phyloP scores from a whole-genome alignment of 2,329 filamentous ascomycete species.

The Aspergillus clavatus region DNA sequence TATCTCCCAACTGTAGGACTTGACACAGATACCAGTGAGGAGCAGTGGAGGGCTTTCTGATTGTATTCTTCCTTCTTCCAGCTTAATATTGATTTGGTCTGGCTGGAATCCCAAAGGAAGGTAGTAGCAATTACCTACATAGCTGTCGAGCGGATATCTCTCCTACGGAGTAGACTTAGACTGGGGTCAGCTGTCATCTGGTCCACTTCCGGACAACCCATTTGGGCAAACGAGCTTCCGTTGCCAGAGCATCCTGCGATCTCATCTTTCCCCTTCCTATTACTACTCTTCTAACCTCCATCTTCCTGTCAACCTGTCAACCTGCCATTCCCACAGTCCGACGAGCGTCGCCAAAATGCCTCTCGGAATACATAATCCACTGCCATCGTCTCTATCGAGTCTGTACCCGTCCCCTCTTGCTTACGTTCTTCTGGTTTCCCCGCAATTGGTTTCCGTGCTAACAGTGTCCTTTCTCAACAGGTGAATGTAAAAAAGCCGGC shows the following conservation, averaged over 20 bases:
- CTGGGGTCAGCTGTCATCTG: conserved; percentile 19
- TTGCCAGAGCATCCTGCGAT: conserved; percentile 11
- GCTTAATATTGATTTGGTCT: too few species aligned
- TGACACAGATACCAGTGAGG: too few species aligned
- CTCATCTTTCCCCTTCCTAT: conserved; percentile 10
- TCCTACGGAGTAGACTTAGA: not conserved
- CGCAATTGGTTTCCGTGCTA: conserved; percentile 29
- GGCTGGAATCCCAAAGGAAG: too few species aligned
- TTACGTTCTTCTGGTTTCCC: conserved; percentile 22
- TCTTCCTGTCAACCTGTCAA: not conserved
- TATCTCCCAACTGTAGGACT: too few species aligned
- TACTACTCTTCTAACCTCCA: conserved; percentile 8
- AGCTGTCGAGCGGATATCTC: not conserved
- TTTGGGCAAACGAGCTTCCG: conserved; percentile 13
- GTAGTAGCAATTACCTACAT: too few species aligned
- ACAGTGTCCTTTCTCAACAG: conserved; percentile 47
- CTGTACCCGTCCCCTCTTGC: conserved; percentile 26
- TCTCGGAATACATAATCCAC: conserved; percentile 44
- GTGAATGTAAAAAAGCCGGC: conserved; percentile 94
- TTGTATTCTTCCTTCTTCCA: too few species aligned
- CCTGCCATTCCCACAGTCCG: conserved; percentile 5
- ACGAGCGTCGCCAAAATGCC: conserved; percentile 32
- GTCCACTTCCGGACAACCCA: conserved; percentile 22
- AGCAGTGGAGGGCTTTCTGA: too few species aligned
- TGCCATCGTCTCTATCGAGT: conserved; percentile 48